Evolutionary conservation across 345 rosid species (phyloP).

Genomic region (Hypericum perforatum): DNA sequence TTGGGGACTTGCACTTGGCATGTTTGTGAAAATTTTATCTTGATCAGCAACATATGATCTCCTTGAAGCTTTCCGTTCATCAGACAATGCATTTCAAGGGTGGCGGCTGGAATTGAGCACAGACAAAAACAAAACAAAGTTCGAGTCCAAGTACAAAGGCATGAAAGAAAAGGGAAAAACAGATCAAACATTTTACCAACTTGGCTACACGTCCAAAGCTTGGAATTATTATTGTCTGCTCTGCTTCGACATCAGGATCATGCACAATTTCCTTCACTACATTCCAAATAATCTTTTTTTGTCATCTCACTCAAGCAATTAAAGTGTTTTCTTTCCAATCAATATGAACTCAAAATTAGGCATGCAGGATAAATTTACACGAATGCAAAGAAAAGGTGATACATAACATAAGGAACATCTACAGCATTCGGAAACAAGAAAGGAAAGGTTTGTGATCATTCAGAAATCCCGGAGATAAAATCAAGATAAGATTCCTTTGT

Average conservation of each 20-base stretch:
- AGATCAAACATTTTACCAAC: conserved; percentile 42
- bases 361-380: no score
- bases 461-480: no score
- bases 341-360: no score
- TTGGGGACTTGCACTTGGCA: conserved; percentile 62
- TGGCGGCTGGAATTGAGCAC: conserved; percentile 56
- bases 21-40: conserved; percentile 70
- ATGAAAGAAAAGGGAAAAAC: no score
- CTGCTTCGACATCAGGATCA: conserved; percentile 71
- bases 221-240: conserved; percentile 96
- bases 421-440: no score
- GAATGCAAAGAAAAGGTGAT: no score
- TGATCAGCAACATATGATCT: conserved; percentile 53
- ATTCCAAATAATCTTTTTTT: background rate
- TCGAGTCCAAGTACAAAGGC: no score
- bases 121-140: background rate
- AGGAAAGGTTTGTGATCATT: no score
- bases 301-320: background rate
- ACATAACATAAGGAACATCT: no score
- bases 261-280: conserved; percentile 71
- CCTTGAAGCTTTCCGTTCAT: conserved; percentile 58
- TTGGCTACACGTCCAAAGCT: conserved; percentile 74
- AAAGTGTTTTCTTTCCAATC: no score
- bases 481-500: no score
- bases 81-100: conserved; percentile 74